These are phyloP conservation scores for Fusarium ambrosium DNA, from an alignment of 2,329 filamentous ascomycete genomes.

Conservation along the genomic window DNA sequence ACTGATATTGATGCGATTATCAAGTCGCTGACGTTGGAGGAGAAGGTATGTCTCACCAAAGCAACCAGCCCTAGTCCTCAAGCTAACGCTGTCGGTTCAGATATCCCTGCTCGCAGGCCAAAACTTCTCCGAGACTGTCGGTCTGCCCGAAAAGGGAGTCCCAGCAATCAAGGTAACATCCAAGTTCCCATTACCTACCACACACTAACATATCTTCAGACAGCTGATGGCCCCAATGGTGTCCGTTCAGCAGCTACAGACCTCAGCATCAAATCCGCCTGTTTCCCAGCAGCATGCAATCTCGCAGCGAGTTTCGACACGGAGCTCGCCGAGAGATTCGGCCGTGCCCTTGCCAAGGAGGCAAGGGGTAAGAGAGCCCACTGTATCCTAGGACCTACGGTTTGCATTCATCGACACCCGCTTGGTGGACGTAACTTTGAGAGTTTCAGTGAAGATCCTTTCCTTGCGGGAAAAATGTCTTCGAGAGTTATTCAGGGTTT, in stretches of 20 bases:
- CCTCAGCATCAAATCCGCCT: constrained; percentile 48
- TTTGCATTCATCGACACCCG: constrained; percentile 63
- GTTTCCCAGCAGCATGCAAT: constrained; percentile 50
- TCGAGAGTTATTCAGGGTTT: constrained; percentile 60
- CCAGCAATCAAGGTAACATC: constrained; percentile 36
- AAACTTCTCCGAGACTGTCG: constrained; percentile 44
- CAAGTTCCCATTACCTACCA: rapidly evolving
- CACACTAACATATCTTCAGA: constrained; percentile 9
- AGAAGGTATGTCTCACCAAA: constrained; percentile 24
- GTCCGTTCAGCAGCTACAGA: constrained; percentile 50
- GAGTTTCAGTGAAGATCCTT: constrained; percentile 62
- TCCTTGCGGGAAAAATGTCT: constrained; percentile 59
- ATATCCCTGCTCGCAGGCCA: constrained; percentile 41
- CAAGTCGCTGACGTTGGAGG: constrained; percentile 31
- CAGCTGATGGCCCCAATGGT: constrained; percentile 52
- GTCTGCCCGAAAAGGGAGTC: constrained; percentile 31
- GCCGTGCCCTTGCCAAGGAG: constrained; percentile 70
- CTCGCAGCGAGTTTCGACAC: constrained; percentile 74
- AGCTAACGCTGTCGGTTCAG: constrained; percentile 7
- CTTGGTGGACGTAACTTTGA: constrained; percentile 64
- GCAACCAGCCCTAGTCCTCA: neutral
- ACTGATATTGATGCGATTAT: constrained; percentile 28
- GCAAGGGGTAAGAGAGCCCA: constrained; percentile 73
- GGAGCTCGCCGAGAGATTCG: constrained; percentile 68
- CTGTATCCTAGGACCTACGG: constrained; percentile 76